These are phyloP conservation scores for Chalaropsis thielavioides DNA, from an alignment of 2,329 filamentous ascomycete species.

Conservation along the genomic window DNA sequence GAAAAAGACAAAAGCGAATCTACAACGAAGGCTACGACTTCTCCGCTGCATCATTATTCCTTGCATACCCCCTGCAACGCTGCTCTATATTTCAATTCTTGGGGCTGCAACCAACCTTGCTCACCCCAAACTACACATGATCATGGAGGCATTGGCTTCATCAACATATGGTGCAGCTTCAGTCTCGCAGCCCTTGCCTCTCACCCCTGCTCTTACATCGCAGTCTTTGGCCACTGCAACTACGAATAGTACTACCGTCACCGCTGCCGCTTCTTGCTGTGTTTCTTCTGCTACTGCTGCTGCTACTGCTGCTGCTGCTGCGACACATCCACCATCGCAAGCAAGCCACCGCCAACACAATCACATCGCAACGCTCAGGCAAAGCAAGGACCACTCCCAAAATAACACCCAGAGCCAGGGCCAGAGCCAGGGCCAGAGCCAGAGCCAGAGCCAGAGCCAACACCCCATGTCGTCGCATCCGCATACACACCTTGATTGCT, in stretches of 20 bases:
- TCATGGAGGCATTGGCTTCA: conserved; percentile 2
- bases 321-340: background rate
- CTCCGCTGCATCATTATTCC: background rate
- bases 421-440: background rate
- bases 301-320: background rate
- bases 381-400: background rate
- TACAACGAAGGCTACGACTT: background rate
- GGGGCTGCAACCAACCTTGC: background rate
- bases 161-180: background rate
- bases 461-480: conserved; percentile 7
- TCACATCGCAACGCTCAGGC: background rate
- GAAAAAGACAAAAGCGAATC: background rate
- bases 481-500: background rate
- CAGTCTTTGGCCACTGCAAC: background rate
- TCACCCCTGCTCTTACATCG: conserved; percentile 11
- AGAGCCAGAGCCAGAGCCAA: background rate
- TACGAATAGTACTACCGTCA: background rate
- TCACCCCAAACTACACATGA: background rate
- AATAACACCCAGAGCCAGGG: background rate
- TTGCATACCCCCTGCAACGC: background rate
- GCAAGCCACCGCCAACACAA: background rate
- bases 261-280: background rate
- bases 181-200: conserved; percentile 10
- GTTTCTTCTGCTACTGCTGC: background rate
- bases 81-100: background rate